Percentiles rank a stretch among this genome's conserved stretches.
Evolutionary conservation across 1,284 basidiomycete species (phyloP).

Genomic region (Ustilago xerochloae): DNA sequence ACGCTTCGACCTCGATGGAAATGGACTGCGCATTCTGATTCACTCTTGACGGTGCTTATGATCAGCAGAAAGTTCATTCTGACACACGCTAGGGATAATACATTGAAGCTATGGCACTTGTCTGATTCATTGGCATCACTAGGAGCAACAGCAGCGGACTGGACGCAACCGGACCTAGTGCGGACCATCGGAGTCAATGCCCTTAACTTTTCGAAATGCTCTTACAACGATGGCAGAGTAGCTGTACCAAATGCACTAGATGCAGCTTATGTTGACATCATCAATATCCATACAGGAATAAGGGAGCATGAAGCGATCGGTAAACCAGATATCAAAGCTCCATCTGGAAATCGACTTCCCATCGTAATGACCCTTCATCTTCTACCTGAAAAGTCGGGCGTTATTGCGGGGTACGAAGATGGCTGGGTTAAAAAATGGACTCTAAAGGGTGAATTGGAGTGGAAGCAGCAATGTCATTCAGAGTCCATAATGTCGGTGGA

Average conservation of each 20-base stretch:
- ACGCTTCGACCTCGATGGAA: slow-evolving; percentile 77
- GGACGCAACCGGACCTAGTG: slow-evolving; percentile 72
- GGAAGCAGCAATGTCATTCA: slow-evolving; percentile 19
- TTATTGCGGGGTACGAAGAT: slow-evolving; percentile 82
- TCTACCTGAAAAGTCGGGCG: slow-evolving; percentile 67
- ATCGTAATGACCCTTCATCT: slow-evolving; percentile 87
- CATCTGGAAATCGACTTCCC: slow-evolving; percentile 62
- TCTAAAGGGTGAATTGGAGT: slow-evolving; percentile 1
- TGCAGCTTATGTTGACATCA: slow-evolving; percentile 85
- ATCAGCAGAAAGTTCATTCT: slow-evolving; percentile 74
- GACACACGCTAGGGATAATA: slow-evolving; percentile 90
- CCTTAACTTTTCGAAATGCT: slow-evolving; percentile 87
- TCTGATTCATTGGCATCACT: background rate
- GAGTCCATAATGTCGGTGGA: slow-evolving; percentile 31
- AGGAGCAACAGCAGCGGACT: background rate
- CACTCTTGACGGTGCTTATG: slow-evolving; percentile 81
- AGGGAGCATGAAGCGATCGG: slow-evolving; percentile 80
- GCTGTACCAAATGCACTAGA: slow-evolving; percentile 87
- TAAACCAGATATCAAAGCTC: slow-evolving; percentile 17
- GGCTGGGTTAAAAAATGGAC: slow-evolving; percentile 73
- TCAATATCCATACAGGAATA: slow-evolving; percentile 75
- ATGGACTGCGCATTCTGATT: slow-evolving; percentile 83
- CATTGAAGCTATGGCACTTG: slow-evolving; percentile 76
- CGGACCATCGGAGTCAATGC: slow-evolving; percentile 86
- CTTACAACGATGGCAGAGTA: slow-evolving; percentile 73